Conservation (phyloP, 768 basidiomycete genomes). For the Amanita rubescens region DNA sequence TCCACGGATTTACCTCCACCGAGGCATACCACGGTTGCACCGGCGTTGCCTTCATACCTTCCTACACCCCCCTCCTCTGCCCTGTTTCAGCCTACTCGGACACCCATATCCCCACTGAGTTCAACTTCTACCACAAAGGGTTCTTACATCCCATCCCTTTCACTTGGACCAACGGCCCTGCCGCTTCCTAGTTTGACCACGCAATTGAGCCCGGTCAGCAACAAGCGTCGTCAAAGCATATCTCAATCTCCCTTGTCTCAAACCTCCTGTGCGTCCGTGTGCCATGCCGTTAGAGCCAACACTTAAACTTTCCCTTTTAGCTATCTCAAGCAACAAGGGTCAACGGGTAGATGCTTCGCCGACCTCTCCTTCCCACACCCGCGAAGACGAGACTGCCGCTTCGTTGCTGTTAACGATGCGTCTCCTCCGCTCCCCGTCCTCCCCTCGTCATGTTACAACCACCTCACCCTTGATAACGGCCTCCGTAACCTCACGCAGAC, state of each 20-base stretch:
- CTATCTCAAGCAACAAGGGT: not conserved
- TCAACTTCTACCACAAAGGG: conserved; percentile 11
- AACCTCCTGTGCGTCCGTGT: not conserved
- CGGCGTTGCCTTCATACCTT: conserved; percentile 25
- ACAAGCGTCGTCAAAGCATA: not conserved
- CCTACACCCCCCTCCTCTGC: conserved; percentile 53
- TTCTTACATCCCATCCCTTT: conserved; percentile 20
- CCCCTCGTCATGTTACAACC: conserved; percentile 6
- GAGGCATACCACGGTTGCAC: conserved; percentile 6
- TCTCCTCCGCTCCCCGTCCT: conserved; percentile 24
- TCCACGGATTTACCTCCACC: conserved; percentile 21
- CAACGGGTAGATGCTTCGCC: not conserved
- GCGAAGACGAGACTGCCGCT: conserved; percentile 67
- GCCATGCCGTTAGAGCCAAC: not conserved
- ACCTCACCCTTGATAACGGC: conserved; percentile 1
- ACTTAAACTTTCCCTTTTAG: not conserved
- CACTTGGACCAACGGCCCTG: conserved; percentile 11
- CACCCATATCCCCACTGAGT: conserved; percentile 18
- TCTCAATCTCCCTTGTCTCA: not conserved
- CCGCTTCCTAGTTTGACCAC: conserved; percentile 7
- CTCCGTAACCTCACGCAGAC: conserved; percentile 2
- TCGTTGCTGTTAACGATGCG: conserved; percentile 61
- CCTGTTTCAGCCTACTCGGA: conserved; percentile 26
- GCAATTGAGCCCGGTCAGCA: conserved; percentile 1
- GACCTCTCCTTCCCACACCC: conserved; percentile 28